Conservation (phyloP, 441 rosid species). For the Metrosideros polymorpha region DNA sequence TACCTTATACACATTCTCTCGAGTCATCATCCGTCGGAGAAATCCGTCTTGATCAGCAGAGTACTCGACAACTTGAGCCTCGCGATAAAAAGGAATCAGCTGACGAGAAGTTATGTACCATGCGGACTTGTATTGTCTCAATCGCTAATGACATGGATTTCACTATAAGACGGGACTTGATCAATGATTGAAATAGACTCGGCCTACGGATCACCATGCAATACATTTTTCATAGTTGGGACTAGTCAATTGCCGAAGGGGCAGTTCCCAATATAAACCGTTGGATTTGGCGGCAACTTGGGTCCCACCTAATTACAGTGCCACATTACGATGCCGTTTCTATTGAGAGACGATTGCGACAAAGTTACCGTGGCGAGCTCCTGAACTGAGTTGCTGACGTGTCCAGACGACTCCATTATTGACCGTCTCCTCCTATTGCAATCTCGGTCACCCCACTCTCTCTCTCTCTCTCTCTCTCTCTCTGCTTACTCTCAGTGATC, state of each 20-base stretch:
- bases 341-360: background rate
- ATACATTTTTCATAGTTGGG: background rate
- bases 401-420: background rate
- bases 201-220: background rate
- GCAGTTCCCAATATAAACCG: background rate
- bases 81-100: background rate
- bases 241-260: background rate
- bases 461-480: background rate
- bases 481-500: background rate
- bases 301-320: background rate
- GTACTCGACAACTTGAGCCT: background rate
- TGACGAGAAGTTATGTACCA: rapidly evolving
- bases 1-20: background rate
- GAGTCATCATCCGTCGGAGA: background rate
- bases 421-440: background rate
- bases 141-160: background rate
- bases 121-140: background rate
- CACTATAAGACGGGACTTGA: background rate
- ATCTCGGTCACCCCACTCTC: background rate
- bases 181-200: background rate
- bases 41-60: background rate
- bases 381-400: background rate
- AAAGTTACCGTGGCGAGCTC: no score
- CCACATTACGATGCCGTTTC: background rate
- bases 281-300: background rate